These are phyloP conservation scores for Anaeromyces robustus DNA, from an alignment of 192 early-diverging fungal species.

Conservation along the genomic window DNA sequence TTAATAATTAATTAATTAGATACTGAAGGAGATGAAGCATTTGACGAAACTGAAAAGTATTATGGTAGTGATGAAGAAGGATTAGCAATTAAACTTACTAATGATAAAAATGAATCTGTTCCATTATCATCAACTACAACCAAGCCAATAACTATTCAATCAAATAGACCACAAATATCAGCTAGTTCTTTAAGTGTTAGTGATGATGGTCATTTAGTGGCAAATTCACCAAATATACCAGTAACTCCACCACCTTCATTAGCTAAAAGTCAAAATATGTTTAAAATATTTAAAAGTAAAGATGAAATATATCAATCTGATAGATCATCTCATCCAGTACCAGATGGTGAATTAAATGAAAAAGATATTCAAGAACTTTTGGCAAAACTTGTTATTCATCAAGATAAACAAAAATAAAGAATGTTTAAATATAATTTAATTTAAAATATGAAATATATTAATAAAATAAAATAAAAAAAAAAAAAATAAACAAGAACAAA, in stretches of 20 bases:
- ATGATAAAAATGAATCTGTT: not conserved
- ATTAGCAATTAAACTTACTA: not conserved
- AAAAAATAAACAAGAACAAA: too few species aligned
- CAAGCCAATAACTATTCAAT: not conserved
- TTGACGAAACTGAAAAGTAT: not conserved
- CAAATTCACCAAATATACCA: not conserved
- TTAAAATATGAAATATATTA: not conserved
- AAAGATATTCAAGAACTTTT: not conserved
- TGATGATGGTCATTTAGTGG: not conserved
- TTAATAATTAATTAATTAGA: too few species aligned
- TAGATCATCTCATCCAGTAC: not conserved
- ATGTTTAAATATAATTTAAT: too few species aligned
- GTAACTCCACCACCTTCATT: not conserved
- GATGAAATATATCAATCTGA: not conserved
- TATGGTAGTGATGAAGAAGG: not conserved
- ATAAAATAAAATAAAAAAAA: not conserved
- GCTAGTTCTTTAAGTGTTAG: not conserved
- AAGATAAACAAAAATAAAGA: not conserved
- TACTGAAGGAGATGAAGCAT: not conserved
- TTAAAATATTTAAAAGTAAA: not conserved
- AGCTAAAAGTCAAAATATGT: not conserved
- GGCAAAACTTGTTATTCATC: not conserved
- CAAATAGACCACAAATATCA: not conserved
- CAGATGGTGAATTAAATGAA: not conserved
- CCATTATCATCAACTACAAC: not conserved